Evolutionary conservation across 139 green algal genomes (phyloP).

Genomic region (Picochlorum sp.): DNA sequence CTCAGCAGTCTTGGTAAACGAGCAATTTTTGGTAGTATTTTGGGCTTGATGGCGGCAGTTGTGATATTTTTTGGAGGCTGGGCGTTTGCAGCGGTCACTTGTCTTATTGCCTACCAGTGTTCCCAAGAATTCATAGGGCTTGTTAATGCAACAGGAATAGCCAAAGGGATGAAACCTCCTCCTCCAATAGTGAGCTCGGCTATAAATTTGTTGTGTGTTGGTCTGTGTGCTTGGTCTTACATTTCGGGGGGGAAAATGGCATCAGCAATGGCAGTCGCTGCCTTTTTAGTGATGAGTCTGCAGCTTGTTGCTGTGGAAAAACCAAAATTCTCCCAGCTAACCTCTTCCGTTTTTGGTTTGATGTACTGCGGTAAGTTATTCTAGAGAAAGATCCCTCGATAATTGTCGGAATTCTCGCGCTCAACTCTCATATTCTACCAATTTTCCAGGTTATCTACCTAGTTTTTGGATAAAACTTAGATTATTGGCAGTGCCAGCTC

Average conservation of each 20-base stretch:
- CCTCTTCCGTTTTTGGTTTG: constrained; percentile 74
- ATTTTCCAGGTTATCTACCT: constrained; percentile 74
- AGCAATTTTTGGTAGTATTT: constrained; percentile 41
- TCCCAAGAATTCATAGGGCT: constrained; percentile 50
- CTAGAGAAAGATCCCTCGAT: too few species aligned
- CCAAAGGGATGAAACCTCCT: constrained; percentile 50
- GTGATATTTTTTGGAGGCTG: constrained; percentile 46
- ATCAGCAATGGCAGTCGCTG: constrained; percentile 41
- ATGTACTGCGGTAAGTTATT: constrained; percentile 76
- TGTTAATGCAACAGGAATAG: constrained; percentile 24
- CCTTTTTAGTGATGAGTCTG: constrained; percentile 68
- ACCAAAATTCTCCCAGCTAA: constrained; percentile 70
- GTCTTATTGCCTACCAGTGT: constrained; percentile 60
- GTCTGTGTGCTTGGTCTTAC: constrained; percentile 42
- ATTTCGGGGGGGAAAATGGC: constrained; percentile 8
- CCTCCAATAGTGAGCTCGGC: constrained; percentile 37
- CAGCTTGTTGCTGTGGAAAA: constrained; percentile 55
- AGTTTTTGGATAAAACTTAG: constrained; percentile 89
- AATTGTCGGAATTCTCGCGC: background rate
- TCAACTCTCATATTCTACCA: constrained; percentile 5
- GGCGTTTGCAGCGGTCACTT: constrained; percentile 36
- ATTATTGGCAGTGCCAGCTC: constrained; percentile 36
- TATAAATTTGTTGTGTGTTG: constrained; percentile 58
- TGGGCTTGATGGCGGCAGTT: constrained; percentile 40
- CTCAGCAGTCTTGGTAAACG: constrained; percentile 37